Evolutionary conservation across 805 yeast species (phyloP), one percentile per base, ranked within the genome.

Genomic region (Zygoascus biomembranicola): DNA sequence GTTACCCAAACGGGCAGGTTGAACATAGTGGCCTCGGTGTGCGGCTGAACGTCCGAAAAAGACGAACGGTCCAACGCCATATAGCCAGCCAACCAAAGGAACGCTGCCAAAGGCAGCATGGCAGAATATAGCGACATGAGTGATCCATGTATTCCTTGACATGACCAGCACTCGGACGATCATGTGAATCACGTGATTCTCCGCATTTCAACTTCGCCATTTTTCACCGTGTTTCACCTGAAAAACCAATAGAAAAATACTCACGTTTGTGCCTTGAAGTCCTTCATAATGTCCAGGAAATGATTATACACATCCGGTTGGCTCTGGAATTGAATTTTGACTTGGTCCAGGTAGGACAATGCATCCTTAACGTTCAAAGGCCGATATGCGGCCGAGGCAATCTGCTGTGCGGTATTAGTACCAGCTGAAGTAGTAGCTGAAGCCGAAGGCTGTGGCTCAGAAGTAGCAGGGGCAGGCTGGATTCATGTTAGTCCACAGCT

Each of bases 291-390:
- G 67, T 94, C 99, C 65, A 94, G 77, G 65, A 95, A 94, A 69
- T 87, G 90, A 69, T 94, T 94, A 75, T 94, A 94, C 44, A 94
- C 96, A 63, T 90, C 97, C 0, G 98, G 95, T 71, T 92, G 95
- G 59, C 83, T 79, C 68, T 80, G 85, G 70, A 94, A 94, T 68
- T 90, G 97, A 49, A 85, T 79, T 70, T 94, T 94, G 51, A 94
- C 99, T 70, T 90, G 96, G 67, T 95, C 99, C 61, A 94, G 78
- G 66, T 95, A 94, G 9, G 96, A 83, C 59, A 94, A 75, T 5
- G 99, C 99, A 69, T 94, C 99, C 66, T 88, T 89, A 50, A 94
- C 98, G 65, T 94, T 94, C 62, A 94, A 73, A 1, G 97, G 97
- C 16, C 75, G 69, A 57, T 66, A 70, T 13, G 60, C 66, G 32